Conservation (phyloP, 2,329 filamentous ascomycete species). For the Cercospora nicotianae region DNA sequence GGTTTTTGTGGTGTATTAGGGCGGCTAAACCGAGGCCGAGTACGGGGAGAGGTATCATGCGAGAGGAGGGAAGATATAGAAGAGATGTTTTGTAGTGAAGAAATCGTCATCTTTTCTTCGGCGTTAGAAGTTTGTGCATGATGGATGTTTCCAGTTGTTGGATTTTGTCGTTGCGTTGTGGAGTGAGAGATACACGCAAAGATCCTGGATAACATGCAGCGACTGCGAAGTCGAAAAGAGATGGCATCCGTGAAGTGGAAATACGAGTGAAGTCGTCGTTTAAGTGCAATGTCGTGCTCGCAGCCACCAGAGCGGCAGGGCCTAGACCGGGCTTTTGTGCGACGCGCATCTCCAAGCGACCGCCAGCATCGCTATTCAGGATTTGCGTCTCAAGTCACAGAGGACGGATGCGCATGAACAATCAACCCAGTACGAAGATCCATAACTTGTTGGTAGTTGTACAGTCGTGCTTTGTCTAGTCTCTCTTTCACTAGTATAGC, state of each 20-base stretch:
- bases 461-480: background rate
- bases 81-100: background rate
- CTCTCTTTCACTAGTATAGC: background rate
- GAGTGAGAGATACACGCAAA: background rate
- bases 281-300: background rate
- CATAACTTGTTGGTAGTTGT: background rate
- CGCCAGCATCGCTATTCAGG: background rate
- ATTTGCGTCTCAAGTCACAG: background rate
- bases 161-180: background rate
- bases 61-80: slow-evolving; percentile 20
- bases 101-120: background rate
- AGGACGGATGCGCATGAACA: background rate
- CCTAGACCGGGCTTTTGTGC: background rate
- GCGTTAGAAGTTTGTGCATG: background rate
- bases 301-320: background rate
- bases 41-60: slow-evolving; percentile 47
- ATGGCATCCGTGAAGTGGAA: background rate
- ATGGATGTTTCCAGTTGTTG: background rate
- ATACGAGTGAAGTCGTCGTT: background rate
- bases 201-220: background rate
- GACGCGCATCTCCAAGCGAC: background rate
- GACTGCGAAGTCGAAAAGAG: background rate
- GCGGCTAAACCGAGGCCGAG: slow-evolving; percentile 56
- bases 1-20: slow-evolving; percentile 50
- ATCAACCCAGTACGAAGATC: background rate